A percentile compares a stretch with the other conserved stretches of the same genome.
Conservation (phyloP, 2,329 filamentous ascomycete species). For the Plenodomus biglobosus region DNA sequence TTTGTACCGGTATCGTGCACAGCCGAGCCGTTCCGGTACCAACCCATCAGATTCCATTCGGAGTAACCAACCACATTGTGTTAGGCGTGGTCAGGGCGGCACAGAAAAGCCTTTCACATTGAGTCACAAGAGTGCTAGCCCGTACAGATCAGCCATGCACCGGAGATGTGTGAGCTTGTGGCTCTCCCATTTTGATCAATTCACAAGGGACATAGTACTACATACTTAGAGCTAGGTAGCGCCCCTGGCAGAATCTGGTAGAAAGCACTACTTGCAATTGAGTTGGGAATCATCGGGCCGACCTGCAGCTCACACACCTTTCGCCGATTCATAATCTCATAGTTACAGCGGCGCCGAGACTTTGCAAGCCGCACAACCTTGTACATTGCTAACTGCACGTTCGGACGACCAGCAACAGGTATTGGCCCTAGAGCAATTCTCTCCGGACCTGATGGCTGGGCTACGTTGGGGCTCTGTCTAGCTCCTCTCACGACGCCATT, state of each 20-base stretch:
- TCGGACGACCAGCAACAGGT: neutral
- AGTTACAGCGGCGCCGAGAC: no score
- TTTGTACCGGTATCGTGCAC: no score
- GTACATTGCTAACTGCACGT: neutral
- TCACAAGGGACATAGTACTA: no score
- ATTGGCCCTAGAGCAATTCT: neutral
- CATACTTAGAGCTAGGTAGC: no score
- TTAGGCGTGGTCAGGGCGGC: neutral
- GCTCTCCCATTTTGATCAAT: no score
- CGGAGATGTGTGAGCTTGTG: no score
- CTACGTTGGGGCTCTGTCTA: neutral
- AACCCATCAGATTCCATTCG: neutral
- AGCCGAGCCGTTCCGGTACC: neutral
- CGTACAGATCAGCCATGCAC: slow-evolving; percentile 4
- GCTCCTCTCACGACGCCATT: slow-evolving; percentile 3
- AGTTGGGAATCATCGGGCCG: no score
- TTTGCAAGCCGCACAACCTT: no score
- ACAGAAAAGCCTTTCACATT: neutral
- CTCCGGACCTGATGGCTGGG: slow-evolving; percentile 1
- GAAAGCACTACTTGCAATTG: no score
- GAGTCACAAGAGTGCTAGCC: neutral
- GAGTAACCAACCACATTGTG: slow-evolving; percentile 3
- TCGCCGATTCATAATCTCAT: no score
- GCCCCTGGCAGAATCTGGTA: no score
- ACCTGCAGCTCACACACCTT: no score